Base-by-base conservation (phyloP, 495 filamentous ascomycete species). In the Platismatia glauca region DNA sequence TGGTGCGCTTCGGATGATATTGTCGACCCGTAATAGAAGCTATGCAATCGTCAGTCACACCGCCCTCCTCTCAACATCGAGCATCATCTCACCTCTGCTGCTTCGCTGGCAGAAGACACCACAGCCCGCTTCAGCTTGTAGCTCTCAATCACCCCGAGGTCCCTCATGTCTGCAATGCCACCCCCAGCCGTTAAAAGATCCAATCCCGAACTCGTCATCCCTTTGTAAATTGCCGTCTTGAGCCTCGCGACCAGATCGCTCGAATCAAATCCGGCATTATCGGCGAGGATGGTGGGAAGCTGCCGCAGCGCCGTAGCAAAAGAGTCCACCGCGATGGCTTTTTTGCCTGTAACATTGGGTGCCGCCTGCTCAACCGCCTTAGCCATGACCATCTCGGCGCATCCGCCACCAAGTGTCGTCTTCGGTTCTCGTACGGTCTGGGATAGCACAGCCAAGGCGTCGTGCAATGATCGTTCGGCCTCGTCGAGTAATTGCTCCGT, bases 101-200 rank as follows among this genome's bases (percentile, higher is more conserved):
- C 94, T 77, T 98, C 94, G 29, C 89, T 91, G 16, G 94, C 94
- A 61, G 91, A 96, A 31, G 86, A 90, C 41, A 98, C 94, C 61
- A 98, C 94, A 18, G 94, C 94, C 73, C 86, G 87, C 83, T 98
- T 98, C 72, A 98, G 77, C 80, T 98, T 97, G 80, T 97, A 98
- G 70, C 91, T 95, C 77, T 98, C 94, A 70, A 98, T 88, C n/a
- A 98, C 91, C 29, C 94, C 95, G 60, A 95, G 74, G 70, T 97
- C 90, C 52, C 92, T 83, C 94, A 98, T 98, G 72, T 98, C 93
- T 9, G 91, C 83, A 72, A 98, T 92, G 41, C 91, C 91, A 52
- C 95, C 95, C 35, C 93, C 93, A 7, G 93, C 91, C 0, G 89
- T 89, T 74, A 89, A 78, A 65, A 98, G 77, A 72, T 98, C 94